A percentile compares a stretch with the other conserved stretches of the same genome.
Conservation (phyloP, 768 basidiomycete genomes). For the Pleurotus pulmonarius region DNA sequence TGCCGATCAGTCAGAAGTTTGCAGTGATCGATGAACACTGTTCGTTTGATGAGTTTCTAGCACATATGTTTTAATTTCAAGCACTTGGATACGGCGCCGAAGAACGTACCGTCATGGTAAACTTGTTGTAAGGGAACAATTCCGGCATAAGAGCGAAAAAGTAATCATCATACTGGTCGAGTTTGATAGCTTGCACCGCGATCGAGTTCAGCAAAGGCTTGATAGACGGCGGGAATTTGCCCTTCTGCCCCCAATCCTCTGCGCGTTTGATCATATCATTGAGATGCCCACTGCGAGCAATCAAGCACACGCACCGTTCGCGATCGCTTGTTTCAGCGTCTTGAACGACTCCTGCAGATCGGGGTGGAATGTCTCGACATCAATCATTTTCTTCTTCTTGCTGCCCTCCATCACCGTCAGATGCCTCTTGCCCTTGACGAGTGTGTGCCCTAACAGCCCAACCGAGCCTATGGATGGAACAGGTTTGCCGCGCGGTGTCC, state of each 20-base stretch:
- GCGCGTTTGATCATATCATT: not conserved
- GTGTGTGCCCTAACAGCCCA: conserved; percentile 25
- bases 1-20: conserved; percentile 64
- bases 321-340: conserved; percentile 56
- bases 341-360: conserved; percentile 62
- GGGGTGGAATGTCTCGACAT: conserved; percentile 69
- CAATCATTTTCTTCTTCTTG: conserved; percentile 70
- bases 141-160: conserved; percentile 88
- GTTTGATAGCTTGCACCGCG: conserved; percentile 72
- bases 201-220: conserved; percentile 70
- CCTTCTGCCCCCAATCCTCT: conserved; percentile 80
- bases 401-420: conserved; percentile 50
- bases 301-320: conserved; percentile 39
- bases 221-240: conserved; percentile 83
- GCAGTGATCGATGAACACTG: conserved; percentile 75
- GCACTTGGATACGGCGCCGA: no score
- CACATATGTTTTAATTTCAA: not conserved
- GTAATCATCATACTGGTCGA: conserved; percentile 89
- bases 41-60: conserved; percentile 90
- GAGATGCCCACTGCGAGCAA: no score
- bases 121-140: conserved; percentile 93
- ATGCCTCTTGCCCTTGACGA: conserved; percentile 54
- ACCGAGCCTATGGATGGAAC: conserved; percentile 1
- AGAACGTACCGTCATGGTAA: conserved; percentile 77
- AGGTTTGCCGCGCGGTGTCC: not conserved